phyloP scores from a whole-genome alignment of 208 protist species.

The Acanthamoeba sp. region DNA sequence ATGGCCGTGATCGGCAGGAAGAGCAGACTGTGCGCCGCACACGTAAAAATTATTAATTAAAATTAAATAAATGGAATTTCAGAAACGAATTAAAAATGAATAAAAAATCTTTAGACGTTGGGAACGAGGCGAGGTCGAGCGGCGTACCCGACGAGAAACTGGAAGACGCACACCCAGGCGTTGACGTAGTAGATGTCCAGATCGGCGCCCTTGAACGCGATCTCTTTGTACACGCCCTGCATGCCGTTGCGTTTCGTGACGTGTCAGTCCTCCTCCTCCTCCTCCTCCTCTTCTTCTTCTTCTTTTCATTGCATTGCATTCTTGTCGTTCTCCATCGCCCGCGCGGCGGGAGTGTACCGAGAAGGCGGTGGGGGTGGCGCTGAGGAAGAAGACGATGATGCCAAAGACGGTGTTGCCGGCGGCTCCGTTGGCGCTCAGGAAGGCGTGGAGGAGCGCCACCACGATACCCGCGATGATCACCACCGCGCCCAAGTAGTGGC shows the following conservation, averaged over 20 bases:
- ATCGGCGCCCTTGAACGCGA: conserved; percentile 76
- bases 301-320: no score
- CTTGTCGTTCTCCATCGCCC: no score
- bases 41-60: neutral
- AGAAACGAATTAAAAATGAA: no score
- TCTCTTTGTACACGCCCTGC: conserved; percentile 75
- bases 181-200: conserved; percentile 76
- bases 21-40: neutral
- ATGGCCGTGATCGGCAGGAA: conserved; percentile 71
- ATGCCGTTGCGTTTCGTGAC: neutral
- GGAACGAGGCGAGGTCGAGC: neutral
- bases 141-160: conserved; percentile 65
- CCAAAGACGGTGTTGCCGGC: conserved; percentile 73
- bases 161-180: conserved; percentile 75
- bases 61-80: neutral
- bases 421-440: neutral
- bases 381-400: conserved; percentile 75
- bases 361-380: conserved; percentile 26
- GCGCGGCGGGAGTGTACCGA: neutral
- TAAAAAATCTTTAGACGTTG: neutral
- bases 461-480: conserved; percentile 74
- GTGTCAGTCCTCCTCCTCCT: no score
- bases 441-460: conserved; percentile 51
- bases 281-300: no score
- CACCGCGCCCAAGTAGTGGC: conserved; percentile 69